These are phyloP conservation scores for Colletotrichum sp. DNA, from an alignment of 2,329 filamentous ascomycete genomes.

Conservation along the genomic window DNA sequence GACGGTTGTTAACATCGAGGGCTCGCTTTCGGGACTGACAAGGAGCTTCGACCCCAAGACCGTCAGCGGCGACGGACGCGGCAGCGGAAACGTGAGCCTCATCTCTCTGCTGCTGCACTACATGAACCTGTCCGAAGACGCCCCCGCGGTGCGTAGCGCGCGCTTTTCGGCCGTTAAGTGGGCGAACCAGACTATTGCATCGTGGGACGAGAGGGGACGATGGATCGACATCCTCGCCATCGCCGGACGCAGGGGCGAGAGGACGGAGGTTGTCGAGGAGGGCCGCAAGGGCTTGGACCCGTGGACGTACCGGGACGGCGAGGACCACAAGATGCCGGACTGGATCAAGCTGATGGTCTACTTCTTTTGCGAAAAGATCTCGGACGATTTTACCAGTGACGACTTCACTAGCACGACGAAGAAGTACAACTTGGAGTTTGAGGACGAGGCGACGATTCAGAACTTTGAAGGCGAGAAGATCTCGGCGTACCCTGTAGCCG, in stretches of 20 bases:
- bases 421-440: constrained; percentile 10
- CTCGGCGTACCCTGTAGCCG: constrained; percentile 69
- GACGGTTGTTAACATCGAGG: constrained; percentile 87
- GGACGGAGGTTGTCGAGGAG: constrained; percentile 87
- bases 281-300: constrained; percentile 85
- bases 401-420: neutral
- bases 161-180: constrained; percentile 86
- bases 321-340: constrained; percentile 42
- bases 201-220: constrained; percentile 77
- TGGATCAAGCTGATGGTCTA: constrained; percentile 56
- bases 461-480: constrained; percentile 54
- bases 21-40: constrained; percentile 79
- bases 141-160: constrained; percentile 70
- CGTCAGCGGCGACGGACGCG: constrained; percentile 28
- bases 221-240: constrained; percentile 91
- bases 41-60: constrained; percentile 45
- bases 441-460: constrained; percentile 39
- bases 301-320: constrained; percentile 50
- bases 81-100: constrained; percentile 31
- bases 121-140: constrained; percentile 60
- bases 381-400: neutral
- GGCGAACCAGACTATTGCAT: constrained; percentile 86
- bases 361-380: constrained; percentile 47
- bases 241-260: constrained; percentile 68
- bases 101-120: constrained; percentile 69